Percentiles rank a stretch among this genome's conserved stretches.
These are phyloP conservation scores for Nemania bipapillata DNA, from an alignment of 2,329 filamentous ascomycete genomes.

Conservation along the genomic window DNA sequence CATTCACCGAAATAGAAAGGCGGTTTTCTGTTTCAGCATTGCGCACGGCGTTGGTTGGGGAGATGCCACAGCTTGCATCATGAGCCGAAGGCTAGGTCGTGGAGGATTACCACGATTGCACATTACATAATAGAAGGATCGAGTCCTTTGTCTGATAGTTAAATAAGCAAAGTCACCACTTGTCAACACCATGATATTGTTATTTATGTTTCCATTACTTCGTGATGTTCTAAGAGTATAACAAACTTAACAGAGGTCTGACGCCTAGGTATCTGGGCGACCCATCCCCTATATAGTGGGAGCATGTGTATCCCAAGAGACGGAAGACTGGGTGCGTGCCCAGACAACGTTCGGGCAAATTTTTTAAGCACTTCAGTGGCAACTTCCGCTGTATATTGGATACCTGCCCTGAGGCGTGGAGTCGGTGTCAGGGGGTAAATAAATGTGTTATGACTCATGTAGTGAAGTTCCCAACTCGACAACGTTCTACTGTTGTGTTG, in stretches of 20 bases:
- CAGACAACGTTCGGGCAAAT: too few species aligned
- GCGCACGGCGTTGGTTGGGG: constrained; percentile 29
- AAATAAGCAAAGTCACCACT: constrained; percentile 27
- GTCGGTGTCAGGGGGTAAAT: too few species aligned
- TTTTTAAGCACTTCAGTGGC: too few species aligned
- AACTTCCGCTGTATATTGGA: too few species aligned
- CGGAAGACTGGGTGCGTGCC: too few species aligned
- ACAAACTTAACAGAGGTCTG: background rate
- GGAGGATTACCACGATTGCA: background rate
- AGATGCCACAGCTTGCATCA: background rate
- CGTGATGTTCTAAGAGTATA: background rate
- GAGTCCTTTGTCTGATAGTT: background rate
- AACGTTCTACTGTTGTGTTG: too few species aligned
- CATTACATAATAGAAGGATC: background rate
- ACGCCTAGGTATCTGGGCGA: too few species aligned
- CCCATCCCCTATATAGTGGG: too few species aligned
- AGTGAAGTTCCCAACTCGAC: too few species aligned
- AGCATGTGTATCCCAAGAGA: too few species aligned
- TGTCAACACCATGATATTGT: background rate
- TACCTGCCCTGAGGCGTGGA: too few species aligned
- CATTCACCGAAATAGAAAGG: constrained; percentile 17
- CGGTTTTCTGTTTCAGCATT: constrained; percentile 33
- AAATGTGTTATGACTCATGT: too few species aligned
- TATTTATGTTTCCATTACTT: background rate
- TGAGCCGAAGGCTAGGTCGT: background rate